Evolutionary conservation across 23 red algal species (phyloP), one percentile per base, ranked within the genome.

Genomic region (Gracilaria caudata): DNA sequence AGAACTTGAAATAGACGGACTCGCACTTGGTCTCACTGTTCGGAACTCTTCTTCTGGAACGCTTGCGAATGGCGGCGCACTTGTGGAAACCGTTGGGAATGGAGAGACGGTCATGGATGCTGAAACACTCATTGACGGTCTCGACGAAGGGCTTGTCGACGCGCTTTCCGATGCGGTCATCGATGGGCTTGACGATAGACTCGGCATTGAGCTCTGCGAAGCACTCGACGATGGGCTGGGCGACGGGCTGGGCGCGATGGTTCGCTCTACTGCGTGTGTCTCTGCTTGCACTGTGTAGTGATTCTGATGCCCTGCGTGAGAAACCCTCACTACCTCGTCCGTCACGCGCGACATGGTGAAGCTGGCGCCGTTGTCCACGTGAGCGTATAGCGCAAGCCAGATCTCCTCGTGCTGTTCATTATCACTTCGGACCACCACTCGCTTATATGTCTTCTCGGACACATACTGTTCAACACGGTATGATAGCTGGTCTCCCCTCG

Each of bases 391-490:
- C 17, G 41, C 74, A 11, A 89, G 11, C 38, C 68, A 79, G 25
- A 89, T 74, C 34, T 78, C 38, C 51, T 89, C 85, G 3, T 35
- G 26, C 56, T 78, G 51, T 19, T 51, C 26, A 14, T 29, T 33
- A 16, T 78, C 51, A 14, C 72, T 89, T 26, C 61, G 68, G 20
- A 89, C 37, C n/a, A 89, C 57, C 33, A 89, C 33, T n/a, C 85
- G 71, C n/a, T 14, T 36, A 37, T 89, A 72, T 16, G 13, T 12
- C 49, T 35, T 84, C 9, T 89, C 85, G 29, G 77, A 80, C 56
- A 63, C 61, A 60, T 75, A 77, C 39, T 78, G 45, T 49, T 89
- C 85, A 46, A 26, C 61, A 7, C 72, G 47, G 43, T 56, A 89
- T 9, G 68, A 64, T 34, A 89, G 0, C 54, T 41, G 33, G n/a